Base-by-base conservation (phyloP, 306 rosid genomes). In the Cyamopsis tetragonoloba region DNA sequence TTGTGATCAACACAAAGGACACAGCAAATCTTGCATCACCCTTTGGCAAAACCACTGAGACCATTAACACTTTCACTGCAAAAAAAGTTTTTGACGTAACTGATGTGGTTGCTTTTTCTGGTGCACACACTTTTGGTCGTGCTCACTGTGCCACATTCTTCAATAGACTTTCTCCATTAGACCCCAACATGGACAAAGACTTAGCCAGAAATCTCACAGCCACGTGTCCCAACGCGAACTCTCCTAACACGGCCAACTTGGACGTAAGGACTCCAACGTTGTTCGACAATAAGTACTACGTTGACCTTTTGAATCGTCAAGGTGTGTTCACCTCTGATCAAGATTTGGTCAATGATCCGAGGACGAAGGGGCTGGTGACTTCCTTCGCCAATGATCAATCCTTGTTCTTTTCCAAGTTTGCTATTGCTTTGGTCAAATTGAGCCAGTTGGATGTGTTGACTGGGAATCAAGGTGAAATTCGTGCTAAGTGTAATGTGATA, bases 81-180 rank as follows among this genome's bases (percentile, higher is more conserved):
- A 71, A 76, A 14, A 73, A 64, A 11, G 11, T 38, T 1, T 54
- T 84, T 1, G 68, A 79, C 30, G 49, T 71, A 27, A 79, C 81
- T 0, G 89, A 84, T 17, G 67, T 72, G 0, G 86, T 81, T 0
- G 86, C 89, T 11, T 76, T 84, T 9, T 84, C 86, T 0, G 89
- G 89, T 1, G 89, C 74, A 53, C 89, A 84, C 77, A 81, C 89
- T 15, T 72, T 78, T 2, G 89, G 89, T 7, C 19, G 76, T 0
- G 17, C 75, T 53, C 84, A 81, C 18, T 84, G 89, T 23, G 1
- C 4, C 10, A 62, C 84, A 41, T 72, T 81, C 73, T 28, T 46
- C 0, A 10, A 2, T 5, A 68, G 86, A 7, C 50, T 81, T 7
- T 59, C 82, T 3, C 74, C 71, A 4, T 43, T 49, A 14, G 84